phyloP scores from a whole-genome alignment of 2,329 filamentous ascomycete species.

The Calonectria pseudoreteaudii region DNA sequence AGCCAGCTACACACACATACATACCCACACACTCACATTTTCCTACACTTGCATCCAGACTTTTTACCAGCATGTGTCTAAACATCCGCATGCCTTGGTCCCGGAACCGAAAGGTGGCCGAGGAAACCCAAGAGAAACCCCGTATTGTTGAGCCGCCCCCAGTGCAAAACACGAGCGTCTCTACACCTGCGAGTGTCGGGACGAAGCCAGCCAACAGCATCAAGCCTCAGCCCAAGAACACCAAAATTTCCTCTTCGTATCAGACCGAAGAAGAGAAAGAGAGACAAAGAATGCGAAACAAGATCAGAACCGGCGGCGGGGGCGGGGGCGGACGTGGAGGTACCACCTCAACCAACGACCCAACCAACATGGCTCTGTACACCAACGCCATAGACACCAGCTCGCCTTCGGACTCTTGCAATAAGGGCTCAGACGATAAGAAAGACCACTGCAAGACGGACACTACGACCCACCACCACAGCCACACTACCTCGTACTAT shows the following conservation, averaged over 20 bases:
- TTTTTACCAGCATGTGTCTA: not conserved
- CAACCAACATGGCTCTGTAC: not conserved
- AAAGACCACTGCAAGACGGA: not conserved
- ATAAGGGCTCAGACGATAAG: not conserved
- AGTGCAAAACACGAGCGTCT: not conserved
- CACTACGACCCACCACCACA: not conserved
- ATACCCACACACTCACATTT: not conserved
- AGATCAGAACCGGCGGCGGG: not conserved
- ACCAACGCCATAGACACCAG: not conserved
- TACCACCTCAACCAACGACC: not conserved
- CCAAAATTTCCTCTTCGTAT: not conserved
- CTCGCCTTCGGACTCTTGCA: not conserved
- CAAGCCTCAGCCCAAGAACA: not conserved
- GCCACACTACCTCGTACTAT: not conserved
- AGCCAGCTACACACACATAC: no score
- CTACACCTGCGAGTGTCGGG: not conserved
- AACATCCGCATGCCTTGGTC: slow-evolving; percentile 5
- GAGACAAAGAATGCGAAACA: not conserved
- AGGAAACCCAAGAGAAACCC: not conserved
- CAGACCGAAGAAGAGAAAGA: not conserved
- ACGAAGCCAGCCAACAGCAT: not conserved
- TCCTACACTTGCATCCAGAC: not conserved
- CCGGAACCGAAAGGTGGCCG: not conserved
- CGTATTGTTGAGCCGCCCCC: not conserved
- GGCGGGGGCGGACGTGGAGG: not conserved